These are phyloP conservation scores for Voacanga thouarsii DNA, from an alignment of 257 asterid genomes.

Conservation along the genomic window DNA sequence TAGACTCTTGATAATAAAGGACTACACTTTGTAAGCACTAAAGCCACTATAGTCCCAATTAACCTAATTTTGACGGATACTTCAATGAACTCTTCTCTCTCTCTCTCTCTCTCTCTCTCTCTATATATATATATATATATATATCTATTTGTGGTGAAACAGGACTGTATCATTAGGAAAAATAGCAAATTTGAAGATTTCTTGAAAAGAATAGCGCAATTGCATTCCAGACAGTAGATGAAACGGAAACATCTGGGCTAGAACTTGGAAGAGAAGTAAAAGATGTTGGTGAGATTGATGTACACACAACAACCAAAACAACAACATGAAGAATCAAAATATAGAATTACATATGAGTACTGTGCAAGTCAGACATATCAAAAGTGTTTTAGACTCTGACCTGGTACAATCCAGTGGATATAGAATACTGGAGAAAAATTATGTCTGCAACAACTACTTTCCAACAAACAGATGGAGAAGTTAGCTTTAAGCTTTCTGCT, in stretches of 20 bases:
- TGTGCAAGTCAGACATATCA: conserved; percentile 11
- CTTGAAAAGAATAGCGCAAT: no score
- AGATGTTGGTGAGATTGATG: conserved; percentile 37
- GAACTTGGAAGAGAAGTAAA: conserved; percentile 54
- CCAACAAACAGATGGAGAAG: conserved; percentile 37
- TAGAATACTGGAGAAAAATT: conserved; percentile 26
- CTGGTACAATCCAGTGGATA: not conserved
- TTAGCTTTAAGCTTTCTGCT: not conserved
- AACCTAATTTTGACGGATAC: not conserved
- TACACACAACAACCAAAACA: conserved; percentile 14
- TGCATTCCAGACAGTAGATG: conserved; percentile 23
- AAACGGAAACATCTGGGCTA: conserved; percentile 39
- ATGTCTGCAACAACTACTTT: conserved; percentile 40
- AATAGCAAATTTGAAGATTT: no score
- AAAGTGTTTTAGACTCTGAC: conserved; percentile 16
- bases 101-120: not conserved
- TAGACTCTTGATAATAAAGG: not conserved
- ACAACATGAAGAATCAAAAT: not conserved
- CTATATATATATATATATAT: no score
- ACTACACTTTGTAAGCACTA: not conserved
- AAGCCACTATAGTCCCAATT: not conserved
- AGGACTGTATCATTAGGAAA: not conserved
- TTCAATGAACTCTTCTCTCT: not conserved
- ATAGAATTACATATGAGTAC: conserved; percentile 11
- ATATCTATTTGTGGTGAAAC: conserved; percentile 13